These are phyloP conservation scores for Mucor racemosus DNA, from an alignment of 371 early-diverging fungal genomes.

Conservation along the genomic window DNA sequence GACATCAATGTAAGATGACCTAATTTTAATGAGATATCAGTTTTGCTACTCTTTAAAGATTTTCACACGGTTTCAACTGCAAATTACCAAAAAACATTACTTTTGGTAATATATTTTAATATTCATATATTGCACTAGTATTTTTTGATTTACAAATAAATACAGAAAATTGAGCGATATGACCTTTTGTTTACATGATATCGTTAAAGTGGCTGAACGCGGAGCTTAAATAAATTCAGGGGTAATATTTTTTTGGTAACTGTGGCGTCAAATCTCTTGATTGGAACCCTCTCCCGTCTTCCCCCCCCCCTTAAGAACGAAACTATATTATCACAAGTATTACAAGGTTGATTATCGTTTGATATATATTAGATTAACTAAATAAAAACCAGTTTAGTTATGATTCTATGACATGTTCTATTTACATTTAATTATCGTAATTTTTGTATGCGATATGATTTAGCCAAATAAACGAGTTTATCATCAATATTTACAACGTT, in stretches of 20 bases:
- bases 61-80: no score
- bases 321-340: not conserved
- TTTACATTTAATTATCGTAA: not conserved
- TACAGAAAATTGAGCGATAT: no score
- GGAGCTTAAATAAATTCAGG: not conserved
- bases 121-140: no score
- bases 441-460: not conserved
- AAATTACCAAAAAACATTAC: no score
- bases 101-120: no score
- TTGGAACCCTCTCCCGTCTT: not conserved
- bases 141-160: no score
- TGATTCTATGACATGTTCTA: not conserved
- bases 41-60: no score
- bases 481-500: not conserved
- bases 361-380: not conserved
- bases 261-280: slow-evolving; percentile 1
- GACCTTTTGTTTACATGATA: no score
- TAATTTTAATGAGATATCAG: no score
- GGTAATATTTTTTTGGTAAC: not conserved
- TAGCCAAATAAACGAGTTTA: not conserved
- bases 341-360: not conserved
- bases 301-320: not conserved
- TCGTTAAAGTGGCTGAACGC: not conserved
- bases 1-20: no score
- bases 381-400: not conserved